A percentile compares a stretch with the other conserved stretches of the same genome.
These are phyloP conservation scores for Auriculariales sp. DNA, from an alignment of 768 basidiomycete species.

Conservation along the genomic window DNA sequence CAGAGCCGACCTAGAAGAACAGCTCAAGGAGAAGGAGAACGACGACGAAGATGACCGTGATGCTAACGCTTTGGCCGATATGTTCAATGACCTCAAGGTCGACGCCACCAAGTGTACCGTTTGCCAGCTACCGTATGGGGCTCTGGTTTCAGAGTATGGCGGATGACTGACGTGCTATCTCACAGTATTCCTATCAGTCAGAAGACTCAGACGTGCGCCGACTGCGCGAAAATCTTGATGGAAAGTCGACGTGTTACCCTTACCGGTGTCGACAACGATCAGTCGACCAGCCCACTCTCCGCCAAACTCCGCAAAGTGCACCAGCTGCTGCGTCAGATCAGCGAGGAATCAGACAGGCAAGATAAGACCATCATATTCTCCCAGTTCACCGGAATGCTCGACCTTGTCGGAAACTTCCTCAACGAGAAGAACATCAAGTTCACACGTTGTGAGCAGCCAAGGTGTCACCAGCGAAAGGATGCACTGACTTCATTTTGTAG, in stretches of 20 bases:
- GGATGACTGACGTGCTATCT: background rate
- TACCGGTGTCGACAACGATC: no score
- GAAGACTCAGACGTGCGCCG: constrained; percentile 37
- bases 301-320: constrained; percentile 82
- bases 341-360: constrained; percentile 33
- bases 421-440: constrained; percentile 48
- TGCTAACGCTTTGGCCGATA: constrained; percentile 56
- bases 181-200: constrained; percentile 13
- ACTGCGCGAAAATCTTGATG: constrained; percentile 40
- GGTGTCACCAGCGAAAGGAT: background rate
- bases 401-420: constrained; percentile 79
- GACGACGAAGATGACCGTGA: constrained; percentile 40
- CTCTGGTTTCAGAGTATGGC: background rate
- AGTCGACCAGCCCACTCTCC: no score
- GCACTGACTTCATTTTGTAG: constrained; percentile 25
- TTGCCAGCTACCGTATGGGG: constrained; percentile 55
- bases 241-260: constrained; percentile 29
- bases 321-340: constrained; percentile 51
- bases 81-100: constrained; percentile 59
- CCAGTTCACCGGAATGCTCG: constrained; percentile 75
- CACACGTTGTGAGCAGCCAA: constrained; percentile 62
- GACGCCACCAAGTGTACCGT: constrained; percentile 56
- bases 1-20: constrained; percentile 62
- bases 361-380: constrained; percentile 98
- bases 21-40: constrained; percentile 32